phyloP scores from a whole-genome alignment of 805 yeast species.

The Hanseniaspora pseudoguilliermondii region DNA sequence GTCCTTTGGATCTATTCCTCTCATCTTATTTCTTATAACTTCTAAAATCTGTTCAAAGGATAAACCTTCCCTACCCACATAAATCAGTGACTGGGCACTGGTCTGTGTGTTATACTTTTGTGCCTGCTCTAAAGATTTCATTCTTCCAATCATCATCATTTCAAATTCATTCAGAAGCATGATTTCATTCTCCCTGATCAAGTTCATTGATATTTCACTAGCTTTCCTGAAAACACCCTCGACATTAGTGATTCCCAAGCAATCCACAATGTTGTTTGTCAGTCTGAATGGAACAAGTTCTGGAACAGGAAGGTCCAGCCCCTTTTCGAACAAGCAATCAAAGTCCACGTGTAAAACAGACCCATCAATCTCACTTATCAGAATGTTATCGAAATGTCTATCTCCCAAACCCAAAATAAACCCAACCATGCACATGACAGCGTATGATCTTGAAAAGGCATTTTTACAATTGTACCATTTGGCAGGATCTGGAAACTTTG shows the following conservation, averaged over 20 bases:
- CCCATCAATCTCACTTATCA: slow-evolving; percentile 63
- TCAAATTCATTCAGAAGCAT: slow-evolving; percentile 81
- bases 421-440: slow-evolving; percentile 97
- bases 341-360: slow-evolving; percentile 86
- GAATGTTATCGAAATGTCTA: slow-evolving; percentile 84
- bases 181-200: slow-evolving; percentile 68
- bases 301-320: slow-evolving; percentile 59
- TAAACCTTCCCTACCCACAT: slow-evolving; percentile 28
- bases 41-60: slow-evolving; percentile 57
- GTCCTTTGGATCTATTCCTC: slow-evolving; percentile 71
- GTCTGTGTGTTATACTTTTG: slow-evolving; percentile 50
- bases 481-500: slow-evolving; percentile 78
- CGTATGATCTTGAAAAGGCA: slow-evolving; percentile 61
- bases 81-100: slow-evolving; percentile 18
- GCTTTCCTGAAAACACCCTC: slow-evolving; percentile 83
- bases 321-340: slow-evolving; percentile 88
- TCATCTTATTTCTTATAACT: slow-evolving; percentile 61
- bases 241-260: slow-evolving; percentile 73
- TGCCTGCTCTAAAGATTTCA: slow-evolving; percentile 15
- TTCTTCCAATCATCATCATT: slow-evolving; percentile 81
- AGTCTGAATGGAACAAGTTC: slow-evolving; percentile 90
- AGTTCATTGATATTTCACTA: slow-evolving; percentile 66
- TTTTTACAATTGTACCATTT: slow-evolving; percentile 75
- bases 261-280: slow-evolving; percentile 80
- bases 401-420: slow-evolving; percentile 90